Evolutionary conservation across 1,284 basidiomycete genomes (phyloP).

Genomic region (Ustilago bromivora): DNA sequence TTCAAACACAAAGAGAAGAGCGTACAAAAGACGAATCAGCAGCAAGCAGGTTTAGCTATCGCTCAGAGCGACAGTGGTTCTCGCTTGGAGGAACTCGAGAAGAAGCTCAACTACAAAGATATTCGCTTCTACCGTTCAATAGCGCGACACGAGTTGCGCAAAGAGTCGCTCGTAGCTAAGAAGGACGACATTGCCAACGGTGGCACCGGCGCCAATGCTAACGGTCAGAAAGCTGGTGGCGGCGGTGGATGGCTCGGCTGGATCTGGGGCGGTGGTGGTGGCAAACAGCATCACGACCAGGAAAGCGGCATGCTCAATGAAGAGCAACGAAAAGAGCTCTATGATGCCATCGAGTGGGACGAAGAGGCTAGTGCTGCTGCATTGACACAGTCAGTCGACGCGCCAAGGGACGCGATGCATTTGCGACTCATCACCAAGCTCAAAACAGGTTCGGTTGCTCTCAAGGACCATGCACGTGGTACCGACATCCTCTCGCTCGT

Average conservation of each 20-base stretch:
- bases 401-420: slow-evolving; percentile 85
- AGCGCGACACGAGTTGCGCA: slow-evolving; percentile 86
- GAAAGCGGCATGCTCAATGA: slow-evolving; percentile 80
- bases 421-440: slow-evolving; percentile 77
- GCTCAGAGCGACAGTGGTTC: slow-evolving; percentile 54
- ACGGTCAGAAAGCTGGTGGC: slow-evolving; percentile 64
- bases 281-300: slow-evolving; percentile 44
- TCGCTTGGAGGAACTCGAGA: slow-evolving; percentile 79
- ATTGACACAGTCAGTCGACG: slow-evolving; percentile 62
- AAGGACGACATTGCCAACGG: slow-evolving; percentile 67
- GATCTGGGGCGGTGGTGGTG: slow-evolving; percentile 63
- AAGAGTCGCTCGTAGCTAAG: slow-evolving; percentile 74
- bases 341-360: slow-evolving; percentile 94
- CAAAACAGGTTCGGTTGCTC: slow-evolving; percentile 62
- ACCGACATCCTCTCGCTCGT: slow-evolving; percentile 86
- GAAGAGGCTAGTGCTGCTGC: slow-evolving; percentile 55
- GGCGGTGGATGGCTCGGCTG: slow-evolving; percentile 67
- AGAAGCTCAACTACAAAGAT: slow-evolving; percentile 90
- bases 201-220: slow-evolving; percentile 70
- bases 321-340: slow-evolving; percentile 91
- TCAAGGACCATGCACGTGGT: slow-evolving; percentile 59
- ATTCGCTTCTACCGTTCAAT: slow-evolving; percentile 98
- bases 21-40: slow-evolving; percentile 54
- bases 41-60: slow-evolving; percentile 52
- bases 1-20: slow-evolving; percentile 80